Evolutionary conservation across 306 rosid species (phyloP), one percentile per base, ranked within the genome.

Genomic region (Casuarina equisetifolia): DNA sequence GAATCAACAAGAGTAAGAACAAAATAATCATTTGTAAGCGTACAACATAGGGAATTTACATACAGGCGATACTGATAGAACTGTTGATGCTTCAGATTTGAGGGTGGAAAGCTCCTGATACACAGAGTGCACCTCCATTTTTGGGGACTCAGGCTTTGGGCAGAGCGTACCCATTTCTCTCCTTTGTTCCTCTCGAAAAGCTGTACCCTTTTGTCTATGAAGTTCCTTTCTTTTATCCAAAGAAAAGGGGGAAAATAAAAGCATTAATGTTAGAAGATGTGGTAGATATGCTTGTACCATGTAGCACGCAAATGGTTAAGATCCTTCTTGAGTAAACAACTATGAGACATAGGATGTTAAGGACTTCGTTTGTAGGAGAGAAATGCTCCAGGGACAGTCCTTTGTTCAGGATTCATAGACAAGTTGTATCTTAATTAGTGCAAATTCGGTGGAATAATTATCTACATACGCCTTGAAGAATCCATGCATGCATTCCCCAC

Each of bases 121-220:
- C 40, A 72, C 78, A 1, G 73, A 79, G n/a, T 76, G 84, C 19
- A 80, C 72, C 69, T 54, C 69, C 86, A 79, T 83, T 51, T 55
- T 55, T 48, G 51, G 32, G 75, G 76, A 38, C 9, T 64, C 63
- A 1, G 81, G 79, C 76, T 72, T 83, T 80, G 48, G 69, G 78
- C 54, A 32, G 54, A 32, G 54, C 5, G 4, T 19, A 3, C 9
- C 19, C 15, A 38, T 7, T 57, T 72, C 62, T 11, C 19, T 63
- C n/a, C 2, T 32, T n/a, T 52, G 11, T 48, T 8, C 11, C 48
- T 15, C 15, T 25, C 1, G 15, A 53, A 64, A 57, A 40, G 50
- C 78, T 82, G 66, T 67, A 82, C 74, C 76, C 79, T 74, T 72
- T 12, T 48, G 38, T 7, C 7, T 55, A 8, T 19, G 38, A 20